A percentile compares a stretch with the other conserved stretches of the same genome.
phyloP scores from a whole-genome alignment of 257 asterid species.

The Nicotiana knightiana region DNA sequence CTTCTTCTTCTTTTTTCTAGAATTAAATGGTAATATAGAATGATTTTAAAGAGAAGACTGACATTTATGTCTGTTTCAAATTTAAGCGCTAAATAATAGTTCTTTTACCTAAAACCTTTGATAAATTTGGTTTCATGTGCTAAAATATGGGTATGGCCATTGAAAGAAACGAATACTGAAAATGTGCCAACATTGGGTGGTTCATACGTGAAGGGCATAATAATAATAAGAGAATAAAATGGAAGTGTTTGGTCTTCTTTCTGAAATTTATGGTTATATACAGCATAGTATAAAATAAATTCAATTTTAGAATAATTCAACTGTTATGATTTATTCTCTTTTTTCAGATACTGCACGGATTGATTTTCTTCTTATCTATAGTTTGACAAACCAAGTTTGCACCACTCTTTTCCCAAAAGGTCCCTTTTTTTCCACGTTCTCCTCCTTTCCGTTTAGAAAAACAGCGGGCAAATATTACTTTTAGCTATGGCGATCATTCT shows the following conservation, averaged over 20 bases:
- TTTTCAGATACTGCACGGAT: neutral
- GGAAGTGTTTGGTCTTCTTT: neutral
- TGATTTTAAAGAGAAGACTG: neutral
- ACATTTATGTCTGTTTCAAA: neutral
- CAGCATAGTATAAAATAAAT: neutral
- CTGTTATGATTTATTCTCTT: neutral
- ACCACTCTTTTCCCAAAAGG: neutral
- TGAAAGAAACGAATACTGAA: neutral
- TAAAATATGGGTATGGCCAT: neutral
- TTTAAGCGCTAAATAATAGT: constrained; percentile 2
- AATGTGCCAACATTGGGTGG: constrained; percentile 14
- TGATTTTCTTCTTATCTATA: neutral
- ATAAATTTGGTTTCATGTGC: neutral
- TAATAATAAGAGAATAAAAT: constrained; percentile 1
- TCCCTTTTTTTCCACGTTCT: neutral
- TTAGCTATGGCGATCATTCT: too few relatives aligned
- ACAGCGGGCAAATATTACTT: too few relatives aligned
- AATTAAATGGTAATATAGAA: neutral
- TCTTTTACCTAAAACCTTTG: neutral
- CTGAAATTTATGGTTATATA: neutral
- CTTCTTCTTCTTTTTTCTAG: neutral
- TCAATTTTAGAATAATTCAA: neutral
- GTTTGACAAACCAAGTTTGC: neutral
- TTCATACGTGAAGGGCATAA: neutral
- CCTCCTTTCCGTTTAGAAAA: neutral